A percentile compares a stretch with the other conserved stretches of the same genome.
Conservation (phyloP, 1,284 basidiomycete genomes). For the Rhodotorula sp. region DNA sequence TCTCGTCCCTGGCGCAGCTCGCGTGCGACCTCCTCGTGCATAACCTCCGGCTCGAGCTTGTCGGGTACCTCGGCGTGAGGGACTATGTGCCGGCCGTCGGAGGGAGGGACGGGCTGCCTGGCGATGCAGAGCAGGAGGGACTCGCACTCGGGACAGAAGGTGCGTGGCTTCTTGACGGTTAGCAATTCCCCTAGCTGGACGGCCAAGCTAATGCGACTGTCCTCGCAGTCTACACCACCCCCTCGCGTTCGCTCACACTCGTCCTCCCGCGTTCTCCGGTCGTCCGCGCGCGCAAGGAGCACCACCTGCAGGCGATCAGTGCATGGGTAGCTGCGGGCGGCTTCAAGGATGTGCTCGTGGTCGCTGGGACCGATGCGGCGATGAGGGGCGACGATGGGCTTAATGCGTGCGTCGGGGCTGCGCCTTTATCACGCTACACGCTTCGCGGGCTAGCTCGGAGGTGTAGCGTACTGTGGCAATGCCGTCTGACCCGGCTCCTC, state of each 20-base stretch:
- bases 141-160: constrained; percentile 32
- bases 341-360: constrained; percentile 25
- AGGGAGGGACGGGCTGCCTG: constrained; percentile 14
- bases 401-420: constrained; percentile 23
- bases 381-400: constrained; percentile 30
- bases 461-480: too few relatives aligned
- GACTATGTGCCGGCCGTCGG: constrained; percentile 33
- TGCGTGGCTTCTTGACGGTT: neutral
- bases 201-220: neutral
- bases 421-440: too few relatives aligned
- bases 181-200: too few relatives aligned
- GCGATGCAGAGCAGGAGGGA: neutral
- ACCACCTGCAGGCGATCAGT: constrained; percentile 21
- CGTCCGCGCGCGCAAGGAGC: constrained; percentile 25
- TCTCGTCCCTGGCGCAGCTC: constrained; percentile 34
- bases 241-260: constrained; percentile 12
- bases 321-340: constrained; percentile 5
- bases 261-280: constrained; percentile 39
- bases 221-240: constrained; percentile 17
- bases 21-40: constrained; percentile 32
- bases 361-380: constrained; percentile 31
- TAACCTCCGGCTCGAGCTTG: constrained; percentile 17
- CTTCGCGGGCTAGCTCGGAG: too few relatives aligned
- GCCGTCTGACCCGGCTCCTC: neutral
- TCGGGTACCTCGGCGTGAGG: constrained; percentile 32